A percentile compares a stretch with the other conserved stretches of the same genome.
Conservation (phyloP, 1,139 yeast genomes). For the Wickerhamomyces sp. region DNA sequence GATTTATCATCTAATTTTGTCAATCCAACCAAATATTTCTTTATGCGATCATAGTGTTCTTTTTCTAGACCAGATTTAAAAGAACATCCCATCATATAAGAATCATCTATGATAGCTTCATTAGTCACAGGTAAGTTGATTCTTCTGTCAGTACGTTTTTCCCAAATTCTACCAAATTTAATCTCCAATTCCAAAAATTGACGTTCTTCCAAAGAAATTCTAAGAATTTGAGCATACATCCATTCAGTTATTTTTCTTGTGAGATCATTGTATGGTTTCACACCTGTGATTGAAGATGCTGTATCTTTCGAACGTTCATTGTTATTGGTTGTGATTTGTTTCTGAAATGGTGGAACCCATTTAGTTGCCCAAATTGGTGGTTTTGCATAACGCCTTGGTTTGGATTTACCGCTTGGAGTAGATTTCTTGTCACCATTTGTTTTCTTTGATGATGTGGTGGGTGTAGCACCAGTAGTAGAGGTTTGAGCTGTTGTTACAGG, state of each 20-base stretch:
- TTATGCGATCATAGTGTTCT: constrained; percentile 57
- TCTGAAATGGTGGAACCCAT: constrained; percentile 38
- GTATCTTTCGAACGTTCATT: constrained; percentile 2
- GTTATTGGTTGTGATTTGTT: constrained; percentile 32
- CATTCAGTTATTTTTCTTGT: constrained; percentile 82
- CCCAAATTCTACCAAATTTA: constrained; percentile 74
- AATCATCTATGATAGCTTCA: constrained; percentile 60
- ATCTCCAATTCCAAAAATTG: constrained; percentile 73
- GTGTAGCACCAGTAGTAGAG: background rate
- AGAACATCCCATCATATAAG: constrained; percentile 48
- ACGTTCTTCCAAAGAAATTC: constrained; percentile 55
- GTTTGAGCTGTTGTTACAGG: background rate
- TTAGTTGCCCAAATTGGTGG: constrained; percentile 86
- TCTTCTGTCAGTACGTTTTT: constrained; percentile 59
- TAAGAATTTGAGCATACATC: constrained; percentile 76
- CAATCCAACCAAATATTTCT: constrained; percentile 50
- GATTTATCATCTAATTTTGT: constrained; percentile 40
- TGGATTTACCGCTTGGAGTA: constrained; percentile 18
- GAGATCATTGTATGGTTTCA: constrained; percentile 71
- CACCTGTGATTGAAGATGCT: constrained; percentile 17
- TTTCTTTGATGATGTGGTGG: background rate
- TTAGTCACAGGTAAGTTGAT: constrained; percentile 69
- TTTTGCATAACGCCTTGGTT: constrained; percentile 58
- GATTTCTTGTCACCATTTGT: background rate
- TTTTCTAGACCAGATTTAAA: constrained; percentile 72